phyloP scores from a whole-genome alignment of 805 yeast species.

The Dipodascus albidus region DNA sequence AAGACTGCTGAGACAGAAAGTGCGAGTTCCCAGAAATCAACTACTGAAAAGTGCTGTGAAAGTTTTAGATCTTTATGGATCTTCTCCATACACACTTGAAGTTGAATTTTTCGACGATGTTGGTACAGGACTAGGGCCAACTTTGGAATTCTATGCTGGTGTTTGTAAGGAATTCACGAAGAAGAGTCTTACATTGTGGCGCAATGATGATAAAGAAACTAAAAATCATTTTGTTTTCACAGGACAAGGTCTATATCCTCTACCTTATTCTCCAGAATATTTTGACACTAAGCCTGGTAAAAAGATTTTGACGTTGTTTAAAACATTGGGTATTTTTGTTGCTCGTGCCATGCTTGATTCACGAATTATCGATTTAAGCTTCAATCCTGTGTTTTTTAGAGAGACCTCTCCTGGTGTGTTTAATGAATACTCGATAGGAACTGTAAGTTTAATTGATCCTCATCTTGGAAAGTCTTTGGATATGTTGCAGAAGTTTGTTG shows the following conservation, averaged over 20 bases:
- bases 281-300: constrained; percentile 15
- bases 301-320: constrained; percentile 42
- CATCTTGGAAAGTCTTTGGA: constrained; percentile 46
- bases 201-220: constrained; percentile 28
- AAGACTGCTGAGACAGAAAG: constrained; percentile 65
- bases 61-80: constrained; percentile 63
- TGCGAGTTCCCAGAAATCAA: constrained; percentile 59
- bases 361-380: constrained; percentile 73
- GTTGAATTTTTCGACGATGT: constrained; percentile 83
- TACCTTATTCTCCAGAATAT: constrained; percentile 32
- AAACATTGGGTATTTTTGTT: constrained; percentile 65
- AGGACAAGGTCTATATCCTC: constrained; percentile 59
- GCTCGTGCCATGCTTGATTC: constrained; percentile 83
- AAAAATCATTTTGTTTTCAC: constrained; percentile 29
- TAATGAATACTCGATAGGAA: constrained; percentile 23
- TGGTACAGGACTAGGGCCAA: constrained; percentile 96
- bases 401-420: constrained; percentile 23
- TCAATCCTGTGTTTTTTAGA: constrained; percentile 61
- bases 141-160: constrained; percentile 78
- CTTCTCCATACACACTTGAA: constrained; percentile 72
- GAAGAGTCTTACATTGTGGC: constrained; percentile 57
- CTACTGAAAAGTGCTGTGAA: constrained; percentile 69
- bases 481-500: constrained; percentile 35
- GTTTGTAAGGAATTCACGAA: constrained; percentile 66
- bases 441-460: constrained; percentile 43